Evolutionary conservation across 2,329 filamentous ascomycete species (phyloP).

Genomic region (Fusarium penzigii): DNA sequence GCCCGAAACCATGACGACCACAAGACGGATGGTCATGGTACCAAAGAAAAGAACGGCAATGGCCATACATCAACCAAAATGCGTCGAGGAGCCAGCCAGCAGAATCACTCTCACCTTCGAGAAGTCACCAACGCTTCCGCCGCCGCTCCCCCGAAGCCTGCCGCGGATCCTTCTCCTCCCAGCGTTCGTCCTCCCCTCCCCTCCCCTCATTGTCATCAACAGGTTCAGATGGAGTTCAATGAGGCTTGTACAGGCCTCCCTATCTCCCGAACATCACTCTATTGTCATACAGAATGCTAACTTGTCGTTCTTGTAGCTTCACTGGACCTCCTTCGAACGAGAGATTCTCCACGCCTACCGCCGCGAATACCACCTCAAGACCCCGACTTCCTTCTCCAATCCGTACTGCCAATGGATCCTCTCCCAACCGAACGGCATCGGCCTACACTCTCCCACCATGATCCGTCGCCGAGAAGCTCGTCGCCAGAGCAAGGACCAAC

Average conservation of each 20-base stretch:
- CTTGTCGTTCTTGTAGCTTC: constrained; percentile 42
- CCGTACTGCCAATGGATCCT: constrained; percentile 64
- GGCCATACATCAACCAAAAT: constrained; percentile 53
- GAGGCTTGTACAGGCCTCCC: background rate
- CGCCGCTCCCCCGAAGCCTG: constrained; percentile 32
- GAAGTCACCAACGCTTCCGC: constrained; percentile 45
- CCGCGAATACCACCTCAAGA: constrained; percentile 69
- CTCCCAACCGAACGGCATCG: constrained; percentile 63
- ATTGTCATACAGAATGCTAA: constrained; percentile 3
- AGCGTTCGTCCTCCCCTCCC: constrained; percentile 32
- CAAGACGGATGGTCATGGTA: constrained; percentile 42
- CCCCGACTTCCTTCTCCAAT: constrained; percentile 68
- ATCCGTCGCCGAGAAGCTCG: constrained; percentile 63
- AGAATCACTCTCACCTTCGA: constrained; percentile 47
- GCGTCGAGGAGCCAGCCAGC: constrained; percentile 55
- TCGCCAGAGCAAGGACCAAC: constrained; percentile 69
- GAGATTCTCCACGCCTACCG: constrained; percentile 74
- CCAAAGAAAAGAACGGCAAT: constrained; percentile 48
- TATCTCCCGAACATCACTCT: background rate
- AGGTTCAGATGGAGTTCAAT: background rate
- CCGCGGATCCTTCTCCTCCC: constrained; percentile 34
- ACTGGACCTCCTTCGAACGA: constrained; percentile 70
- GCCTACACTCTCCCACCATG: constrained; percentile 75
- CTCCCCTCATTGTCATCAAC: constrained; percentile 1
- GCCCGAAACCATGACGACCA: constrained; percentile 49